Base-by-base conservation (phyloP, 2,329 filamentous ascomycete genomes). In the Diaporthe vaccinii region DNA sequence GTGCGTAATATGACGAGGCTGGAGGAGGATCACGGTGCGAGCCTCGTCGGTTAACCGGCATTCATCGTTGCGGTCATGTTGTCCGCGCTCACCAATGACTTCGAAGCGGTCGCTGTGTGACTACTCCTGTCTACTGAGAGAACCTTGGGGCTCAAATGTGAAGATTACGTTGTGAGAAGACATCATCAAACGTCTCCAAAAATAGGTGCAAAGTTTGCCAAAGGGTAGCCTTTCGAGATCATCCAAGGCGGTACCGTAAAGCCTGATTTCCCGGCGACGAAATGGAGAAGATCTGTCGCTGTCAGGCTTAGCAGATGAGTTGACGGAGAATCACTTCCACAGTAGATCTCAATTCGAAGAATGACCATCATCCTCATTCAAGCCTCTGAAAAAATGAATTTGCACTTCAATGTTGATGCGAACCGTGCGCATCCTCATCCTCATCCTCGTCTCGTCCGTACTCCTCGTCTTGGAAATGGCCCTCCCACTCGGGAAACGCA, bases 401-500 rank as follows among this genome's bases (percentile, higher is more conserved):
- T 17, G 8, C 7, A 14, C 2, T 28, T 39, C 12, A 72, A 22
- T 72, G 41, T 4, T 62, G 70, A 31, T 72, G 70, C 10, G 12
- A 22, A 25, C 17, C 28, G 4, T 72, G 53, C 20, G 14, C 53
- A 28, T 53, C 55, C 28, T 72, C 70, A 4, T 62, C 70, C 3
- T 62, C 70, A 5, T 28, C 70, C 4, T 62, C 70, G 4, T 72
- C 55, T 9, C 62, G 39, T 53, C 58, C 70, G 20, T 34, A 51
- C 28, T 72, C 53, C 14, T 72, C 70, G 44, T 72, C 70, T 28
- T 49, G 51, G 58, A 61, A 72, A 61, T 72, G 70, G 2, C 53
- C 70, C 12, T 59, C 53, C 70, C 70, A 72, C 15, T 72, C 70
- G 12, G 70, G 70, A 20, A 72, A 72, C 3, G 53, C 70, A 39